phyloP scores from a whole-genome alignment of 2,329 filamentous ascomycete species.

The Neoarthrinium moseri region DNA sequence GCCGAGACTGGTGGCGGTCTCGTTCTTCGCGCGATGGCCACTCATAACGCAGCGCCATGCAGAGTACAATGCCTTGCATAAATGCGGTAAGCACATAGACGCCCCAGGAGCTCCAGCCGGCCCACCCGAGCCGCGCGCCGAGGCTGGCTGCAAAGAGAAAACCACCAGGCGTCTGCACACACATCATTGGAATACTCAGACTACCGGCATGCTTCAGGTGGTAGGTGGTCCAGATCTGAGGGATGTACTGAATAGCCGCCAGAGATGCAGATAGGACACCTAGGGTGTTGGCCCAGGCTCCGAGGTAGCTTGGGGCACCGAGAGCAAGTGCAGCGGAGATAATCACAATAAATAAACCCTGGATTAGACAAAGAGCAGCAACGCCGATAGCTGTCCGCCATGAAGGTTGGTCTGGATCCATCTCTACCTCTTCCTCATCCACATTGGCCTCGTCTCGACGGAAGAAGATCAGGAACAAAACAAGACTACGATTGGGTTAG shows the following conservation, averaged over 20 bases:
- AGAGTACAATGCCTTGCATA: slow-evolving; percentile 79
- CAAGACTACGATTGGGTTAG: slow-evolving; percentile 58
- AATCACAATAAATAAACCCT: slow-evolving; percentile 70
- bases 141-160: slow-evolving; percentile 87
- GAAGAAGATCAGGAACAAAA: slow-evolving; percentile 95
- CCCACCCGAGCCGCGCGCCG: slow-evolving; percentile 72
- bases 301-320: slow-evolving; percentile 61
- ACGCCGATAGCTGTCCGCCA: slow-evolving; percentile 80
- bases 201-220: slow-evolving; percentile 82
- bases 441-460: slow-evolving; percentile 59
- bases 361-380: slow-evolving; percentile 68
- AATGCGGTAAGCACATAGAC: slow-evolving; percentile 83
- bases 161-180: slow-evolving; percentile 92
- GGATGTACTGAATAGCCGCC: slow-evolving; percentile 87
- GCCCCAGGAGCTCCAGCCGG: slow-evolving; percentile 94
- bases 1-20: slow-evolving; percentile 21
- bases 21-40: slow-evolving; percentile 24
- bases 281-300: slow-evolving; percentile 80
- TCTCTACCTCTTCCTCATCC: slow-evolving; percentile 45
- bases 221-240: slow-evolving; percentile 93
- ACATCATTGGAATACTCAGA: slow-evolving; percentile 96
- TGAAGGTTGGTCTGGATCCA: slow-evolving; percentile 52
- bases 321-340: slow-evolving; percentile 68
- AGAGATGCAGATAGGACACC: slow-evolving; percentile 77
- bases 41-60: slow-evolving; percentile 79